Conservation (phyloP, 1,284 basidiomycete genomes). For the Rugosomyces carneus region DNA sequence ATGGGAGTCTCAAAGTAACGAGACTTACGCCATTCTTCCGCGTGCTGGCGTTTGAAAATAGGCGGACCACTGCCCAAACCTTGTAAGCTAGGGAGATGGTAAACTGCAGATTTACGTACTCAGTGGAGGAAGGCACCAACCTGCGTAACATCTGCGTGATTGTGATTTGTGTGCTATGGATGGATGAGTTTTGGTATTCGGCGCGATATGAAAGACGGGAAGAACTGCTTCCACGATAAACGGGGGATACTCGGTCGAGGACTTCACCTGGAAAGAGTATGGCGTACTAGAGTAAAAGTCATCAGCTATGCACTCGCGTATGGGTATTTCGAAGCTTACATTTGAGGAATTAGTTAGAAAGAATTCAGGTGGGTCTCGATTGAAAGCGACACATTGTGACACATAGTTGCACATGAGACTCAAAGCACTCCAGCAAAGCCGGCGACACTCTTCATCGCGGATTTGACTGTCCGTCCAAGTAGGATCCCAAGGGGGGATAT, state of each 20-base stretch:
- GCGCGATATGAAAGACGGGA: too few relatives aligned
- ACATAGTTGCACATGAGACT: constrained; percentile 59
- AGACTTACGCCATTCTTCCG: constrained; percentile 69
- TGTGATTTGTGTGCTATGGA: constrained; percentile 55
- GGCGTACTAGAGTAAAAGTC: constrained; percentile 25
- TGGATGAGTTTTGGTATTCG: constrained; percentile 9
- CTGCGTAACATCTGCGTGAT: constrained; percentile 60
- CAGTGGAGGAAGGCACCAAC: constrained; percentile 35
- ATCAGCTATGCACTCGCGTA: too few relatives aligned
- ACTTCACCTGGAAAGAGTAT: constrained; percentile 48
- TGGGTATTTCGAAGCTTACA: constrained; percentile 35
- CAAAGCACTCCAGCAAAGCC: constrained; percentile 70
- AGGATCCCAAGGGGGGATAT: constrained; percentile 55
- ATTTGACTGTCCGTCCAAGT: constrained; percentile 48
- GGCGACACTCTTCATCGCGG: constrained; percentile 60
- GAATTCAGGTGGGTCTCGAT: constrained; percentile 48
- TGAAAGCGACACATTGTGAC: constrained; percentile 59
- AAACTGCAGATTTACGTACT: constrained; percentile 18
- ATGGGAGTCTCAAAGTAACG: constrained; percentile 2
- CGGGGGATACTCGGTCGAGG: constrained; percentile 39
- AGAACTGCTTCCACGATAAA: constrained; percentile 30
- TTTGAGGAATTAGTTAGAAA: constrained; percentile 57
- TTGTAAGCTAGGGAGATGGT: constrained; percentile 34
- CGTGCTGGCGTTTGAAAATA: constrained; percentile 59
- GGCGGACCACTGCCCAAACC: constrained; percentile 36